Conservation (phyloP, 768 basidiomycete species). For the Pholiota molesta region DNA sequence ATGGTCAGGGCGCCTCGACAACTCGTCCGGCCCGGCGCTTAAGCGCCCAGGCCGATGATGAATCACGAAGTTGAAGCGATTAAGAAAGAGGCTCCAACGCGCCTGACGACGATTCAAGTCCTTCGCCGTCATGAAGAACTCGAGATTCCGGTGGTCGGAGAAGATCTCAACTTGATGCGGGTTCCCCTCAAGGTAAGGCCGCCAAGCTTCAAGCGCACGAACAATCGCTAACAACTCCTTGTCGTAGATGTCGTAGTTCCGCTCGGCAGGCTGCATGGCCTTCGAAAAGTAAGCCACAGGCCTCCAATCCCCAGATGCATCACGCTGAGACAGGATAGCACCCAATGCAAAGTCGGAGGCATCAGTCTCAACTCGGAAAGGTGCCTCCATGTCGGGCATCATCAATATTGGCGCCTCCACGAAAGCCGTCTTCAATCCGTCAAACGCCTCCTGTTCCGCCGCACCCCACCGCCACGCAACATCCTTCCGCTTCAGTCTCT, state of each 20-base stretch:
- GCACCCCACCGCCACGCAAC: not conserved
- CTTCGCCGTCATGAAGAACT: conserved; percentile 39
- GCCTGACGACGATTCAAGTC: conserved; percentile 45
- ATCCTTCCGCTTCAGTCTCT: conserved; percentile 1
- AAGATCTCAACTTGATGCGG: conserved; percentile 28
- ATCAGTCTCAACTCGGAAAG: not conserved
- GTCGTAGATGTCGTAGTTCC: conserved; percentile 48
- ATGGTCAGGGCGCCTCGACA: no score
- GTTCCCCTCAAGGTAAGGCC: conserved; percentile 26
- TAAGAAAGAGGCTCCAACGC: conserved; percentile 38
- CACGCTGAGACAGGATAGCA: conserved; percentile 30
- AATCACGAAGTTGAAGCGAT: conserved; percentile 23
- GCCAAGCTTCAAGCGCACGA: conserved; percentile 26
- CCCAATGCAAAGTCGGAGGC: not conserved
- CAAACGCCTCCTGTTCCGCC: not conserved
- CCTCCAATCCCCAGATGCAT: conserved; percentile 33
- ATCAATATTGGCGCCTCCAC: no score
- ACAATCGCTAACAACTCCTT: conserved; percentile 54
- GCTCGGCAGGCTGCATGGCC: conserved; percentile 26
- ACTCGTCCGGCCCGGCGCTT: no score
- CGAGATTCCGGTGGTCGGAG: conserved; percentile 41
- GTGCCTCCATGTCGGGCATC: not conserved
- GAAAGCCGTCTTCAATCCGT: not conserved
- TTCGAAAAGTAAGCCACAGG: not conserved
- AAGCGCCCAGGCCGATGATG: no score